These are phyloP conservation scores for Lecanicillium sp. DNA, from an alignment of 2,329 filamentous ascomycete genomes.

Conservation along the genomic window DNA sequence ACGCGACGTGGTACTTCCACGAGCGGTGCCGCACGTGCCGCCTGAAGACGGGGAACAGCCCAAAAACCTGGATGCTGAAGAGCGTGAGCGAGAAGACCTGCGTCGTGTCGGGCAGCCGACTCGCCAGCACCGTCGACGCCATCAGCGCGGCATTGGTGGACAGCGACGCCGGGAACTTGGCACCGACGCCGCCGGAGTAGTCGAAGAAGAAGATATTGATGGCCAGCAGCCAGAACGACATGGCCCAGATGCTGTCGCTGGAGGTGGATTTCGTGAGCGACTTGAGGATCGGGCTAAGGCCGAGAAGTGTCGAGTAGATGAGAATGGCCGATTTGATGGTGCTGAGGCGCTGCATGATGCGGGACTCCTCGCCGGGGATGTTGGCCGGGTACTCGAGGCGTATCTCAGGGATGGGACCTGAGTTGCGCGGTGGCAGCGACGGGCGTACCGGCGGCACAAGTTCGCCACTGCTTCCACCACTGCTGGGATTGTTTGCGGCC, in stretches of 20 bases:
- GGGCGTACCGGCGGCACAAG: background rate
- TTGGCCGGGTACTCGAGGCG: conserved; percentile 17
- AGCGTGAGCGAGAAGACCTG: conserved; percentile 93
- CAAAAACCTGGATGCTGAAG: conserved; percentile 96
- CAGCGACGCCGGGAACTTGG: conserved; percentile 64
- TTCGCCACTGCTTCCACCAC: background rate
- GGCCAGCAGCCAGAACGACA: conserved; percentile 85
- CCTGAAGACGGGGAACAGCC: conserved; percentile 95
- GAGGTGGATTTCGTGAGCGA: conserved; percentile 92
- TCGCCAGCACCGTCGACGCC: conserved; percentile 91
- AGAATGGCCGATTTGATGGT: conserved; percentile 89
- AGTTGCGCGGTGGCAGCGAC: conserved; percentile 1
- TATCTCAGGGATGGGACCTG: background rate
- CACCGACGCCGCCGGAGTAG: conserved; percentile 66
- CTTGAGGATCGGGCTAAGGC: conserved; percentile 90
- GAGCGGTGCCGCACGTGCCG: conserved; percentile 76
- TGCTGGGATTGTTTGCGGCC: background rate
- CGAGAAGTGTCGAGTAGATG: conserved; percentile 88
- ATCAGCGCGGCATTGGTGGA: conserved; percentile 96
- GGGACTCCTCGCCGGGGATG: conserved; percentile 32
- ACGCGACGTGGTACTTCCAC: conserved; percentile 70
- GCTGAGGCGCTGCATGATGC: conserved; percentile 52
- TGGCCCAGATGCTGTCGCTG: conserved; percentile 93
- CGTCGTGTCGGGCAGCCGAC: conserved; percentile 78
- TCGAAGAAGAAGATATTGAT: conserved; percentile 99